phyloP scores from a whole-genome alignment of 176 grass and related monocot species.

The Oryza rufipogon region DNA sequence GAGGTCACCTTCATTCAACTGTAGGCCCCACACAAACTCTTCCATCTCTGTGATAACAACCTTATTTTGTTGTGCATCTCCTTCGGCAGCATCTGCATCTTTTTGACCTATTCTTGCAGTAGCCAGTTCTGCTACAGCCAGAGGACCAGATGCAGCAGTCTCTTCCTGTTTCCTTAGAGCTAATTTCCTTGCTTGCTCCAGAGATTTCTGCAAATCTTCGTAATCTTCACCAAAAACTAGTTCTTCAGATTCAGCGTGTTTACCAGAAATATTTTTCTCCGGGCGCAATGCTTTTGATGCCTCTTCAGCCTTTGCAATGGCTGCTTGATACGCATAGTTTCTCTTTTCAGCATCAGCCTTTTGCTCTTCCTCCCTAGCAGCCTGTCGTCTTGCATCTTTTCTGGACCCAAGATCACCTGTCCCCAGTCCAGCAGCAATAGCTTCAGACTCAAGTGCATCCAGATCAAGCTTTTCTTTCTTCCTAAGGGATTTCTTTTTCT shows the following conservation, averaged over 20 bases:
- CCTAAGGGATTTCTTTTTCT: constrained; percentile 97
- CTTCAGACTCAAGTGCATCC: constrained; percentile 90
- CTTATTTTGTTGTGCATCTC: constrained; percentile 55
- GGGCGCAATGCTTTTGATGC: constrained; percentile 69
- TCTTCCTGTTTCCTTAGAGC: constrained; percentile 72
- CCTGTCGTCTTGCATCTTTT: constrained; percentile 54
- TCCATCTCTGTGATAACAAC: constrained; percentile 89
- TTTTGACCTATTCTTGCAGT: constrained; percentile 61
- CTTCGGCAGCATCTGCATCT: constrained; percentile 31
- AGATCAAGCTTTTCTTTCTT: constrained; percentile 95
- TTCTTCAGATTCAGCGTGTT: constrained; percentile 47
- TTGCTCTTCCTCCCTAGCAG: constrained; percentile 70
- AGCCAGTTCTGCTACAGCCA: constrained; percentile 58
- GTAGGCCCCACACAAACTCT: constrained; percentile 78
- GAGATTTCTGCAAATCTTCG: constrained; percentile 84
- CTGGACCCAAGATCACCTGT: constrained; percentile 83
- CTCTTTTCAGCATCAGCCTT: constrained; percentile 76
- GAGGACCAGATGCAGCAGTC: constrained; percentile 53
- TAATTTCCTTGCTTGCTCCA: constrained; percentile 91
- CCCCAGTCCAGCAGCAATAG: constrained; percentile 85
- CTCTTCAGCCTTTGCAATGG: constrained; percentile 91
- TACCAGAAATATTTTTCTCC: constrained; percentile 45
- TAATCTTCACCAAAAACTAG: constrained; percentile 96
- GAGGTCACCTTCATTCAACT: constrained; percentile 68
- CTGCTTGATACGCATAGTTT: constrained; percentile 73